Conservation (phyloP, 768 basidiomycete genomes). For the Podaxis pistillaris region DNA sequence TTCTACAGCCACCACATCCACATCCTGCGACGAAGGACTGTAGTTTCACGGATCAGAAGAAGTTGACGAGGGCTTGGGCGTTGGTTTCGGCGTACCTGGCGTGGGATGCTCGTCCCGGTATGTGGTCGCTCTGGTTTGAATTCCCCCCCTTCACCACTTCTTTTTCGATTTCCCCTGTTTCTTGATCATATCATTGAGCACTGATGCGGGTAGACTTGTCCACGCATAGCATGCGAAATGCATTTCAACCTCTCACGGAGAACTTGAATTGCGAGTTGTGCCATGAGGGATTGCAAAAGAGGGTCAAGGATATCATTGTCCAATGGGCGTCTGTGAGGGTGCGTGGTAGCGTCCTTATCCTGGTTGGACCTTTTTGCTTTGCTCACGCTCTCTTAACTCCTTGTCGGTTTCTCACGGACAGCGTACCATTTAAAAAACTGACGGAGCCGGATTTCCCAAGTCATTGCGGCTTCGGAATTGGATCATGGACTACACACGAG, state of each 20-base stretch:
- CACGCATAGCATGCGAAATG: slow-evolving; percentile 24
- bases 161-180: background rate
- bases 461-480: background rate
- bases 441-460: background rate
- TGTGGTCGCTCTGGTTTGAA: slow-evolving; percentile 5
- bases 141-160: background rate
- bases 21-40: slow-evolving; percentile 30
- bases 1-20: slow-evolving; percentile 27
- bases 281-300: slow-evolving; percentile 20
- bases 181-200: background rate
- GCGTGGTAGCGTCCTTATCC: background rate
- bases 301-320: slow-evolving; percentile 26
- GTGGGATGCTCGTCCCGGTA: slow-evolving; percentile 38
- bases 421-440: slow-evolving; percentile 3
- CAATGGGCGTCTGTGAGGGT: slow-evolving; percentile 34
- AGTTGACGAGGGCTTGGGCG: slow-evolving; percentile 37
- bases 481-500: no score
- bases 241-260: slow-evolving; percentile 26
- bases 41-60: slow-evolving; percentile 31
- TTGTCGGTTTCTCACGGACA: background rate
- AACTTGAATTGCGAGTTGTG: slow-evolving; percentile 29
- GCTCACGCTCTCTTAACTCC: background rate
- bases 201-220: slow-evolving; percentile 25
- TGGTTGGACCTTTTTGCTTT: background rate
- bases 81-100: slow-evolving; percentile 32